Percentiles rank a stretch among this genome's conserved stretches.
phyloP scores from a whole-genome alignment of 371 early-diverging fungal species.

The Polyrhizophydium stewartii region DNA sequence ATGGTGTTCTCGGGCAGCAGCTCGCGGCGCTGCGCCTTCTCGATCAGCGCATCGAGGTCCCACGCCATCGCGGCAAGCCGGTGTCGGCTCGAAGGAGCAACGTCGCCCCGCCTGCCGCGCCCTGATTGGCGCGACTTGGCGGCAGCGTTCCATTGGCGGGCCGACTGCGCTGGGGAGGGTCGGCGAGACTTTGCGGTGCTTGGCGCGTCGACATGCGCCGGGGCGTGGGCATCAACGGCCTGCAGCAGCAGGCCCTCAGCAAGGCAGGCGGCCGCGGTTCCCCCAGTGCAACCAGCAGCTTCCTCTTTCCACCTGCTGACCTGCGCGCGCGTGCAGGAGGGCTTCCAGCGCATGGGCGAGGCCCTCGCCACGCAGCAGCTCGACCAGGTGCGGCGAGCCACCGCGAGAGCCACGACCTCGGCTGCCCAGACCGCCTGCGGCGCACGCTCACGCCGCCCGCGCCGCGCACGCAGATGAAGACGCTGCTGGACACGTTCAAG shows the following conservation, averaged over 20 bases:
- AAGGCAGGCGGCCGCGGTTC: slow-evolving; percentile 7
- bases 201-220: too few species aligned
- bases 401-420: background rate
- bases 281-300: background rate
- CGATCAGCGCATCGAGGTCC: slow-evolving; percentile 39
- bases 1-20: slow-evolving; percentile 81
- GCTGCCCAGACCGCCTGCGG: background rate
- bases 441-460: background rate
- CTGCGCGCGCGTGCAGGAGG: slow-evolving; percentile 7
- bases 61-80: slow-evolving; percentile 22
- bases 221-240: slow-evolving; percentile 45
- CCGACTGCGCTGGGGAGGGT: too few species aligned
- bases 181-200: too few species aligned
- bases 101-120: too few species aligned
- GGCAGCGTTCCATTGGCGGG: too few species aligned
- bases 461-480: slow-evolving; percentile 40
- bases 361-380: slow-evolving; percentile 35
- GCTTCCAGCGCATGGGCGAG: slow-evolving; percentile 31
- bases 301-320: background rate
- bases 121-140: too few species aligned
- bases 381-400: slow-evolving; percentile 16
- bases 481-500: slow-evolving; percentile 75
- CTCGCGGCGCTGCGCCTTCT: slow-evolving; percentile 67
- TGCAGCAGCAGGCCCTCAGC: slow-evolving; percentile 37
- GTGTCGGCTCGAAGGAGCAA: too few species aligned